Evolutionary conservation across 768 basidiomycete genomes (phyloP), one percentile per base, ranked within the genome.

Genomic region (Kwoniella sp.): DNA sequence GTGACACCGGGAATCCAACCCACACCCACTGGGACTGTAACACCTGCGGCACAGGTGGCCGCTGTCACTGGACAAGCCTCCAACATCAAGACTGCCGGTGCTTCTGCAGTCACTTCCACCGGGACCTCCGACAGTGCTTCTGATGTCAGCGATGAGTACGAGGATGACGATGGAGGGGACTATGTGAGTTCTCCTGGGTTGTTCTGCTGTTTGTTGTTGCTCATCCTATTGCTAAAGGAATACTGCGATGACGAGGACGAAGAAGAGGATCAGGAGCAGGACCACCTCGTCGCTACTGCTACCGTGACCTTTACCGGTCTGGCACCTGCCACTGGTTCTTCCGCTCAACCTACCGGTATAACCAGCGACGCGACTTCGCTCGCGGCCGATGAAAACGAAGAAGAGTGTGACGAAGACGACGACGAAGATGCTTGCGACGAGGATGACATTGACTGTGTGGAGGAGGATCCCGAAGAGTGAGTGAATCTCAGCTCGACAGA

Each of bases 1-100:
- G 60, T 54, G 8, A 53, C 63, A 20, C 51, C 60, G n/a, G 37
- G 45, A 19, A 20, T 31, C 11, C 15, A 36, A 15, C 25, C 50
- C 10, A 46, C 36, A 8, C 20, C 44, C 34, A 36, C 42, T 25
- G 33, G 23, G 36, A 34, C 45, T n/a, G 31, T 22, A 8, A n/a
- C n/a, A n/a, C n/a, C n/a, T n/a, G n/a, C 9, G 37, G 37, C 19
- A 20, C 37, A 5, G 37, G 37, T 38, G 26, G 43, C 46, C 32
- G 28, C 39, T 37, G n/a, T 41, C 10, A 19, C 52, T 6, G 22
- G 41, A 28, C 15, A 12, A 15, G 41, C 20, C 33, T 17, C 41
- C n/a, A n/a, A 22, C 12, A 20, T 36, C 20, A 52, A 40, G 37
- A 32, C 39, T 26, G 32, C 31, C 39, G 31, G 19, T 23, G 20